phyloP scores from a whole-genome alignment of 1,139 yeast species.

The Debaryomyces udenii region DNA sequence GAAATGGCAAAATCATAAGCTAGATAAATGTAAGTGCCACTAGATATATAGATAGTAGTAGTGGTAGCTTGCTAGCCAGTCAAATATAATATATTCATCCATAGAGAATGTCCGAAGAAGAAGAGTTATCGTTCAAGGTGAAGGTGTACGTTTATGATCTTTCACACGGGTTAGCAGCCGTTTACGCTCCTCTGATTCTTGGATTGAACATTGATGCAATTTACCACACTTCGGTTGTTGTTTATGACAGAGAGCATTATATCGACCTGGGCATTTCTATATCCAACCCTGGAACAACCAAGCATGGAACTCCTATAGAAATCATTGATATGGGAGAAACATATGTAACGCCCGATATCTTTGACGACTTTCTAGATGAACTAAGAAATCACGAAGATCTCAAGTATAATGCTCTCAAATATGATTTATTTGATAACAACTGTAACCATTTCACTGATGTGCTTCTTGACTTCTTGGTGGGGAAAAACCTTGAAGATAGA shows the following conservation, averaged over 20 bases:
- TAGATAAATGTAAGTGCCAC: too few species aligned
- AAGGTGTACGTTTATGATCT: slow-evolving; percentile 68
- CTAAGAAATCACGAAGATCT: slow-evolving; percentile 40
- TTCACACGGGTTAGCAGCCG: slow-evolving; percentile 49
- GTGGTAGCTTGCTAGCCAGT: too few species aligned
- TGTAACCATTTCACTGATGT: slow-evolving; percentile 71
- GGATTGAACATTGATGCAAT: slow-evolving; percentile 60
- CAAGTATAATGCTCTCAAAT: slow-evolving; percentile 50
- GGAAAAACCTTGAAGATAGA: slow-evolving; percentile 49
- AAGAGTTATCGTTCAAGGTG: slow-evolving; percentile 31
- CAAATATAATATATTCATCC: too few species aligned
- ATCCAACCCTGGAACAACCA: slow-evolving; percentile 52
- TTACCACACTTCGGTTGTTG: slow-evolving; percentile 68
- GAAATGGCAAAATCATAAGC: too few species aligned
- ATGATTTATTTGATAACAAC: slow-evolving; percentile 65
- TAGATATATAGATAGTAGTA: too few species aligned
- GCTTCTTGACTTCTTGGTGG: slow-evolving; percentile 60
- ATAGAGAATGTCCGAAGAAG: slow-evolving; percentile 12
- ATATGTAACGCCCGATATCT: slow-evolving; percentile 51
- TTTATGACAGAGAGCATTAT: slow-evolving; percentile 56
- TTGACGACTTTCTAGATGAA: slow-evolving; percentile 56
- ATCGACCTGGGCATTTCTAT: slow-evolving; percentile 63
- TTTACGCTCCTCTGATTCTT: slow-evolving; percentile 46
- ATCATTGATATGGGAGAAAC: slow-evolving; percentile 59
- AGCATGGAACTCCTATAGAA: slow-evolving; percentile 61